Conservation (phyloP, 2,329 filamentous ascomycete genomes). For the Colletotrichum sp. region DNA sequence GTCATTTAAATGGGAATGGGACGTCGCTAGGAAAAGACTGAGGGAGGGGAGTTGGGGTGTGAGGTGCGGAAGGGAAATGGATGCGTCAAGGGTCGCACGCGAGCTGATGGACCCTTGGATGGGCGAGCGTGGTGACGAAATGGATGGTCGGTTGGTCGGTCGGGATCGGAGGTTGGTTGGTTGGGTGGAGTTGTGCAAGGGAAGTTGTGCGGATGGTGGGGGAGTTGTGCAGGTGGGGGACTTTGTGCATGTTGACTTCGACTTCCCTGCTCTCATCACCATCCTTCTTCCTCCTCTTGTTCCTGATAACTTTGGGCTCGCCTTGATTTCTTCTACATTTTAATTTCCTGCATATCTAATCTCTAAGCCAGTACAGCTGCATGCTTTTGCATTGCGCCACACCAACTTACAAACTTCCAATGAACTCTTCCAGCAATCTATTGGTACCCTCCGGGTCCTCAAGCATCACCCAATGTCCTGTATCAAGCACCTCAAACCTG, state of each 20-base stretch:
- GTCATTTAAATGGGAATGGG: background rate
- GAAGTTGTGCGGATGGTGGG: background rate
- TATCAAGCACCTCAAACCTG: no score
- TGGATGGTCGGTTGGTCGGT: slow-evolving; percentile 24
- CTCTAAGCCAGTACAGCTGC: no score
- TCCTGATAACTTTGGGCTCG: no score
- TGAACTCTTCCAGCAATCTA: no score
- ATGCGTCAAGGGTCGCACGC: background rate
- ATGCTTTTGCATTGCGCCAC: no score
- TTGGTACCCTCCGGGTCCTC: no score
- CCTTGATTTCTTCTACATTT: no score
- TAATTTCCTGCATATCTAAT: no score
- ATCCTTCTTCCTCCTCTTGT: no score
- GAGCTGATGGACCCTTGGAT: background rate
- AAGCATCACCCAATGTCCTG: no score
- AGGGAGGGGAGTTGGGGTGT: background rate
- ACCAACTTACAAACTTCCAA: no score
- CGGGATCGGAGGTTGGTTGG: slow-evolving; percentile 7
- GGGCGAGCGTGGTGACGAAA: slow-evolving; percentile 6
- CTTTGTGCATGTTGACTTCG: background rate
- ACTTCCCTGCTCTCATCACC: no score
- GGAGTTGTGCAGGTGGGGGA: background rate
- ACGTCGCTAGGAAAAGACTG: background rate
- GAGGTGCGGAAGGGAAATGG: background rate
- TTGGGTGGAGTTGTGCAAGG: slow-evolving; percentile 24